phyloP scores from a whole-genome alignment of 2,329 filamentous ascomycete genomes.

The Aspergillus neoniger region DNA sequence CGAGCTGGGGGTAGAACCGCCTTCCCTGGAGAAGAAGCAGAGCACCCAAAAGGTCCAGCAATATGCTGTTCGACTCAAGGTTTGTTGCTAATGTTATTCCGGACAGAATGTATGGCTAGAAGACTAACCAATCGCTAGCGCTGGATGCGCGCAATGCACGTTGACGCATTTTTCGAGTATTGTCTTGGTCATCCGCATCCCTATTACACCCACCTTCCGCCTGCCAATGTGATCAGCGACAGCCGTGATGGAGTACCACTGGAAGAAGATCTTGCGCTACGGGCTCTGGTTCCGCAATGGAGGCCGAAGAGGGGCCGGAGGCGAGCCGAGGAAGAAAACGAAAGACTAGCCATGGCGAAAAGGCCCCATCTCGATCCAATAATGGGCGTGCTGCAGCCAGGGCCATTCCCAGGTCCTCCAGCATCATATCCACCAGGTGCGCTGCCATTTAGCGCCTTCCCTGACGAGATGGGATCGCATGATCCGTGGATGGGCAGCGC shows the following conservation, averaged over 20 bases:
- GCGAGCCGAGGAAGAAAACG: constrained; percentile 60
- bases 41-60: constrained; percentile 93
- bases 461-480: constrained; percentile 53
- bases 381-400: constrained; percentile 50
- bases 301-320: constrained; percentile 63
- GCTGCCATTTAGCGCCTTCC: constrained; percentile 56
- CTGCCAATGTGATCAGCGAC: constrained; percentile 61
- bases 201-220: constrained; percentile 78
- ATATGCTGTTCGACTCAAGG: constrained; percentile 89
- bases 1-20: constrained; percentile 83
- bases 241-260: constrained; percentile 78
- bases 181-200: constrained; percentile 73
- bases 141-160: constrained; percentile 96
- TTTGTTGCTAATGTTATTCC: constrained; percentile 41
- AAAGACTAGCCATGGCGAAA: constrained; percentile 59
- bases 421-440: constrained; percentile 54
- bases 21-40: constrained; percentile 77
- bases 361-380: constrained; percentile 63
- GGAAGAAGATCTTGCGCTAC: constrained; percentile 85
- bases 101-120: neutral
- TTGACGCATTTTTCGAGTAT: constrained; percentile 93
- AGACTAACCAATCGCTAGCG: constrained; percentile 54
- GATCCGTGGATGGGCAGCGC: constrained; percentile 42
- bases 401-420: constrained; percentile 44
- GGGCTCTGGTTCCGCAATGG: constrained; percentile 77